phyloP scores from a whole-genome alignment of 306 rosid genomes.

The Castanea mollissima region DNA sequence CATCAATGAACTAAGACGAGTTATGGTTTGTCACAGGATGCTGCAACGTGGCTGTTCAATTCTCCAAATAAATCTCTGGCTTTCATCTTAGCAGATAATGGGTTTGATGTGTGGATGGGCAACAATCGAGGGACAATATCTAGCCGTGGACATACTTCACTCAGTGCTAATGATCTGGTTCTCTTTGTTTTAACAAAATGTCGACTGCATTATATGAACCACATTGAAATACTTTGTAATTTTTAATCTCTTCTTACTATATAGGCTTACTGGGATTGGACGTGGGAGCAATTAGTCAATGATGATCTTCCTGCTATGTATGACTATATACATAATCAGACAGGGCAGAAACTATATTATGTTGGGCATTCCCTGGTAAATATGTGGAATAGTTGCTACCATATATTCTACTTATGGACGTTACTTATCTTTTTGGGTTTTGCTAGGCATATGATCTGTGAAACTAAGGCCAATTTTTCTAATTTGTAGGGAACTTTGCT shows the following conservation, averaged over 20 bases:
- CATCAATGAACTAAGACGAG: constrained; percentile 1
- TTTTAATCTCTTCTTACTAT: not conserved
- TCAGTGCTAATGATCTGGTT: constrained; percentile 34
- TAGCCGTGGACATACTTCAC: constrained; percentile 51
- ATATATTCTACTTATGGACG: not conserved
- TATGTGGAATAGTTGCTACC: not conserved
- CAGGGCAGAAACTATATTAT: constrained; percentile 31
- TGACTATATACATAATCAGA: constrained; percentile 62
- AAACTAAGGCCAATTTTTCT: no score
- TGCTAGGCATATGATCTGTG: no score
- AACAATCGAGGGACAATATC: constrained; percentile 74
- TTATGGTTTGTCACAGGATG: constrained; percentile 50
- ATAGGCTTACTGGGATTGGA: constrained; percentile 87
- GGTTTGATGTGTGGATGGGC: constrained; percentile 78
- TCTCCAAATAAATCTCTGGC: constrained; percentile 64
- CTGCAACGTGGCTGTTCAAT: constrained; percentile 69
- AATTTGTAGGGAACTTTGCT: constrained; percentile 74
- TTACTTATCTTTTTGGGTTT: not conserved
- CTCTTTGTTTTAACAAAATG: not conserved
- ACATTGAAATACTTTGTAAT: not conserved
- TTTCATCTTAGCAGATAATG: constrained; percentile 66
- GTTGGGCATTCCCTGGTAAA: constrained; percentile 87
- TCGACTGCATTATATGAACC: no score
- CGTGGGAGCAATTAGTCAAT: constrained; percentile 95
- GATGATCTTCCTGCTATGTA: constrained; percentile 82